Conservation (phyloP, 768 basidiomycete species). For the Russula sp. region DNA sequence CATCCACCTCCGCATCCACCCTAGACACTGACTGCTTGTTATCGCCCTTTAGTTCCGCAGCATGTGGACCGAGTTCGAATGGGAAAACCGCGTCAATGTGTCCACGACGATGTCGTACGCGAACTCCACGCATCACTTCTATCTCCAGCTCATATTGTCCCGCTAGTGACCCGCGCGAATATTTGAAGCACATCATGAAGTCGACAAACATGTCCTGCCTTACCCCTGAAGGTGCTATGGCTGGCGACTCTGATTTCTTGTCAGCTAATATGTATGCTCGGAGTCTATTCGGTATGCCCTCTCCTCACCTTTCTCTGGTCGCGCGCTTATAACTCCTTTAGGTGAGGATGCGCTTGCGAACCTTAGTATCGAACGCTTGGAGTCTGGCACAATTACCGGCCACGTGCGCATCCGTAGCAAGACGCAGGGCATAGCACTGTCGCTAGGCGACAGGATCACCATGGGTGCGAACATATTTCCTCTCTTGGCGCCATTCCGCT, state of each 20-base stretch:
- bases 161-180: constrained; percentile 73
- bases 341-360: constrained; percentile 97
- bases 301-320: neutral
- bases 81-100: constrained; percentile 99
- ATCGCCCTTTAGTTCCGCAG: constrained; percentile 65
- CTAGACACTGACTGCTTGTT: neutral
- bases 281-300: constrained; percentile 77
- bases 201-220: constrained; percentile 97
- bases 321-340: constrained; percentile 29
- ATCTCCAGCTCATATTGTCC: neutral
- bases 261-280: constrained; percentile 96
- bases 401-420: constrained; percentile 96
- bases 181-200: constrained; percentile 92
- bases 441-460: constrained; percentile 85
- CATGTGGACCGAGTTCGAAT: constrained; percentile 99
- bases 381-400: constrained; percentile 75
- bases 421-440: constrained; percentile 95
- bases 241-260: constrained; percentile 95
- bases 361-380: constrained; percentile 83
- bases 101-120: constrained; percentile 75
- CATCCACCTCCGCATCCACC: neutral
- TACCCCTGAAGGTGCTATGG: constrained; percentile 80
- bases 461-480: constrained; percentile 37
- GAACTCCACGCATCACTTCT: neutral
- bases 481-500: neutral